Evolutionary conservation across 805 yeast genomes (phyloP), one percentile per base, ranked within the genome.

Genomic region (Wickerhamomyces pijperi): DNA sequence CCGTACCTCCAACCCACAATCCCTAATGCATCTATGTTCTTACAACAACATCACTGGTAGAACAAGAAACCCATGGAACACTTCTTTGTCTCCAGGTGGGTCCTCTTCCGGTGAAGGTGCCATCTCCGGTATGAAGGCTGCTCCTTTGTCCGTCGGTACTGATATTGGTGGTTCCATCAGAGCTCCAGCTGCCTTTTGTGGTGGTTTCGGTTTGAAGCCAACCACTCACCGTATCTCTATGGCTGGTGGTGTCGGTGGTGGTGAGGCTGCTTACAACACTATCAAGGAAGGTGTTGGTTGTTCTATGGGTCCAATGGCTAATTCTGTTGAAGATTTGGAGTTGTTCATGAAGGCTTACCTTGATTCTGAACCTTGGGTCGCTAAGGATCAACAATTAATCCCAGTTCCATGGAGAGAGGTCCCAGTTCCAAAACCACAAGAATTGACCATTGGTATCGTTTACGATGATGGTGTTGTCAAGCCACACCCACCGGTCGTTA

Each of bases 41-140:
- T 61, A 65, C 50, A 76, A 77, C 55, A 73, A 74, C 58, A 65
- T 78, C 50, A 67, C 64, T 34, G 84, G 83, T 5, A 63, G 74
- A 45, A 65, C 82, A 5, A 63, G 71, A 51, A 78, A 78, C 51
- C 73, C 82, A 1, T 59, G 63, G 56, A 78, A 79, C 47, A 62
- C 76, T 31, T 58, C 66, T 19, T 61, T 77, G 42, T 70, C 81
- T 16, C 67, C 81, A 3, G 85, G 86, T 45, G 86, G 86, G n/a
- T 74, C 82, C 1, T 74, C 82, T 3, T 79, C 82, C 32, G 86
- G 86, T 43, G 86, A 78, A 55, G 82, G 84, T 46, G 76, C 82
- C 0, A 54, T 74, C 43, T 71, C 76, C 38, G 74, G 72, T 2
- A 66, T 73, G 54, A 71, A 67, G 39, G 84, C 75, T 5, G 73